Conservation (phyloP, 2,329 filamentous ascomycete species). For the Cladophialophora yegresii region DNA sequence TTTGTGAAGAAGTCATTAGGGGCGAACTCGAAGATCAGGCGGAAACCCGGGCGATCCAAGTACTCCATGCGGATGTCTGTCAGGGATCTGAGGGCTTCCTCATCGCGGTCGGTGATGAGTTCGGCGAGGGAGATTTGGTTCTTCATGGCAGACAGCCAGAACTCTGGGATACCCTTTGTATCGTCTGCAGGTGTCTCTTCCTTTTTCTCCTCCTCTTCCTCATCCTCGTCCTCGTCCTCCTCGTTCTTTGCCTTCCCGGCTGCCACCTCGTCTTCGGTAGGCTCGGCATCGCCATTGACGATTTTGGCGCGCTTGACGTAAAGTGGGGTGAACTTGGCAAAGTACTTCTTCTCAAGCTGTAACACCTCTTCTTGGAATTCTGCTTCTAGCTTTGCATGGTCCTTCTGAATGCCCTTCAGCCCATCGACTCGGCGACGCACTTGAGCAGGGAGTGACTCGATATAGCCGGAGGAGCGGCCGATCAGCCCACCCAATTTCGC, state of each 20-base stretch:
- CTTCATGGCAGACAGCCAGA: slow-evolving; percentile 99
- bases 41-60: slow-evolving; percentile 96
- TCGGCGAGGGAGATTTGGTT: slow-evolving; percentile 96
- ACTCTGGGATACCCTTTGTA: slow-evolving; percentile 87
- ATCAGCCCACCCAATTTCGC: slow-evolving; percentile 91
- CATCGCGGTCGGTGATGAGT: slow-evolving; percentile 97
- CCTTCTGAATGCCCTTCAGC: slow-evolving; percentile 96
- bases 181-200: slow-evolving; percentile 49
- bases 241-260: slow-evolving; percentile 80
- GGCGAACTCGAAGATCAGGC: slow-evolving; percentile 93
- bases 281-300: slow-evolving; percentile 83
- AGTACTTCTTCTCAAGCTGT: slow-evolving; percentile 99
- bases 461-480: slow-evolving; percentile 93
- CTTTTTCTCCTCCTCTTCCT: slow-evolving; percentile 61
- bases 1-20: slow-evolving; percentile 97
- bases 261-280: slow-evolving; percentile 81
- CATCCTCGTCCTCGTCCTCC: slow-evolving; percentile 66
- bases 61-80: slow-evolving; percentile 98
- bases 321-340: slow-evolving; percentile 95
- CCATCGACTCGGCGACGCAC: slow-evolving; percentile 93
- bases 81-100: slow-evolving; percentile 85
- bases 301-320: slow-evolving; percentile 95
- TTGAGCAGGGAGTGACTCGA: slow-evolving; percentile 86
- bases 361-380: slow-evolving; percentile 99
- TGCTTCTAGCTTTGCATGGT: slow-evolving; percentile 96